Base-by-base conservation (phyloP, 306 rosid species). In the Rubus parviflorus region DNA sequence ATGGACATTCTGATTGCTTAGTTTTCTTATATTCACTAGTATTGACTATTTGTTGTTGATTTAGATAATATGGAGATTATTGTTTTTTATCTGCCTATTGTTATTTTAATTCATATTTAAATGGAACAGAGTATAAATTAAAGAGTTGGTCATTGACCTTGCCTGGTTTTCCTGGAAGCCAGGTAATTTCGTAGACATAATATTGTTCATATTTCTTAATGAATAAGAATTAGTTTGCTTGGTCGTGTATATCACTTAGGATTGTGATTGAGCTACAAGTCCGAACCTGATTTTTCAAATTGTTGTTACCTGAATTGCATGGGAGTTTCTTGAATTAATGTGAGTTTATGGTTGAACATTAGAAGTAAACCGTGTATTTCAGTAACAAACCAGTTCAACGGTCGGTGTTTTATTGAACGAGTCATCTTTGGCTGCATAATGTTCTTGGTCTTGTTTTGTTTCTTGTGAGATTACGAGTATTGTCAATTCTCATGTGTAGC, bases 401-500 rank as follows among this genome's bases (percentile, higher is more conserved):
- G 22, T 63, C 46, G 13, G 46, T 16, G 30, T 35, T 38, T 5
- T 11, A 7, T 37, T 63, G 68, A 63, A 63, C 17, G n/a, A 63
- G 68, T 63, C 68, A 63, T 20, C 68, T 16, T 61, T 30, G 67
- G 41, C 67, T 61, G 67, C 67, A 15, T 49, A 53, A 15, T 37
- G 23, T 63, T 63, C 68, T 37, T 63, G 46, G 12, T 63, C 68
- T 63, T 63, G 46, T 2, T 5, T 63, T 63, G 23, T 63, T 17
- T 63, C 20, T 14, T 63, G 20, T 63, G 22, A 35, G 68, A 37
- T 15, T 57, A 20, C 4, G 66, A 20, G 37, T 23, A 60, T 13
- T 61, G 41, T 63, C 68, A 14, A 16, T 63, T 63, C 45, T 35
- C 68, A 16, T 63, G 3, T 63, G 25, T 8, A 63, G 45, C 22